Percentiles rank a stretch among this genome's conserved stretches.
Evolutionary conservation across 2,329 filamentous ascomycete genomes (phyloP).

Genomic region (Coniochaeta sp.): DNA sequence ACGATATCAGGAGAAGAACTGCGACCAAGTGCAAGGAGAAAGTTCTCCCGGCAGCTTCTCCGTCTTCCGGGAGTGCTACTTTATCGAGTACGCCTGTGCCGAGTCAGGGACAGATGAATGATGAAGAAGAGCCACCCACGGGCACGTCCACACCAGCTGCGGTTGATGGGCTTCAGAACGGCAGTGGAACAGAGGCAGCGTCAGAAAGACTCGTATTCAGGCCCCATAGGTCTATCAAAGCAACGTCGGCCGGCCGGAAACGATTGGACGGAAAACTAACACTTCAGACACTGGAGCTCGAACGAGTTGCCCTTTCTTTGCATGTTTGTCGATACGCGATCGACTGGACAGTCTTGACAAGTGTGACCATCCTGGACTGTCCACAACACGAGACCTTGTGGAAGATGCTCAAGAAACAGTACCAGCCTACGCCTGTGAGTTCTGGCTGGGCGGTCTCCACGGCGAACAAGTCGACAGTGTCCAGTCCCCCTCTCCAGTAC

Average conservation of each 20-base stretch:
- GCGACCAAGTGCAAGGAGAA: constrained; percentile 10
- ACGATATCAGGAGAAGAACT: constrained; percentile 41
- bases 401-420: constrained; percentile 61
- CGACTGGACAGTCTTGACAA: constrained; percentile 68
- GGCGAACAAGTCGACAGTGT: constrained; percentile 15
- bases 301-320: constrained; percentile 67
- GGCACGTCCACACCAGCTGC: not conserved
- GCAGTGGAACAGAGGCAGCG: not conserved
- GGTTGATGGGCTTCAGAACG: not conserved
- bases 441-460: constrained; percentile 17
- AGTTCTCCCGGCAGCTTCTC: not conserved
- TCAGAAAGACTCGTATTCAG: not conserved
- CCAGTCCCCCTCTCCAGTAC: constrained; percentile 39
- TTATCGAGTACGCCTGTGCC: not conserved
- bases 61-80: not conserved
- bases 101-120: not conserved
- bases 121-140: not conserved
- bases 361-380: constrained; percentile 67
- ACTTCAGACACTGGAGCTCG: constrained; percentile 67
- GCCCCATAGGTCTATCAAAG: constrained; percentile 6
- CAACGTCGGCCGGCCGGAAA: constrained; percentile 13
- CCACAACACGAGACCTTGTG: constrained; percentile 67
- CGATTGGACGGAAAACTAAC: constrained; percentile 51
- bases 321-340: constrained; percentile 62
- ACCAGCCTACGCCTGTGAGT: constrained; percentile 33